Evolutionary conservation across 1,139 yeast species (phyloP).

Genomic region (Nakaseomyces kungkrabaensis): DNA sequence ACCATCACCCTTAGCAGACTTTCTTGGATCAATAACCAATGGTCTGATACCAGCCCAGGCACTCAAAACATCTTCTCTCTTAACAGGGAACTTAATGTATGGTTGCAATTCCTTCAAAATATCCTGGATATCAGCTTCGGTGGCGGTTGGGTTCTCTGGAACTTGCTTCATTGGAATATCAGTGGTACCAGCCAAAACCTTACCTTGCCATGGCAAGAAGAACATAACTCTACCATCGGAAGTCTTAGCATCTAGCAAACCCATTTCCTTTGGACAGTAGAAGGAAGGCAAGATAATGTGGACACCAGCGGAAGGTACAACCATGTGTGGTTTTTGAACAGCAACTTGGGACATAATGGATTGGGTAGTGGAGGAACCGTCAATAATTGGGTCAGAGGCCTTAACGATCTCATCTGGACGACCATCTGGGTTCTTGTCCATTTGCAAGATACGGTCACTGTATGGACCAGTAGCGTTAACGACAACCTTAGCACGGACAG

Average conservation of each 20-base stretch:
- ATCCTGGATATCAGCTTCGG: slow-evolving; percentile 84
- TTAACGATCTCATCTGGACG: slow-evolving; percentile 31
- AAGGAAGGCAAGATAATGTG: slow-evolving; percentile 88
- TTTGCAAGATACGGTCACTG: slow-evolving; percentile 73
- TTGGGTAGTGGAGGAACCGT: slow-evolving; percentile 10
- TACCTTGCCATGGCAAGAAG: slow-evolving; percentile 97
- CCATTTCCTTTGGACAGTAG: slow-evolving; percentile 83
- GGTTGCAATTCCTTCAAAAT: slow-evolving; percentile 80
- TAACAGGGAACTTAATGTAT: slow-evolving; percentile 80
- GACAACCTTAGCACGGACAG: slow-evolving; percentile 59
- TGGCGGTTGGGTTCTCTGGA: slow-evolving; percentile 75
- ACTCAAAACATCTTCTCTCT: slow-evolving; percentile 81
- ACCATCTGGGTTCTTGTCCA: slow-evolving; percentile 69
- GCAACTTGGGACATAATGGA: slow-evolving; percentile 19
- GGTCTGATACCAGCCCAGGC: slow-evolving; percentile 99
- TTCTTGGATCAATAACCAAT: slow-evolving; percentile 77
- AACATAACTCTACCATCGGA: slow-evolving; percentile 95
- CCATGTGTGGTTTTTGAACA: slow-evolving; percentile 51
- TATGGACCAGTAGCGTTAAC: slow-evolving; percentile 95
- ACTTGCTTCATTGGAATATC: slow-evolving; percentile 71
- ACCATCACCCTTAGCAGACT: slow-evolving; percentile 35
- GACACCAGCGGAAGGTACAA: slow-evolving; percentile 86
- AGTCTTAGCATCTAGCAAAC: slow-evolving; percentile 84
- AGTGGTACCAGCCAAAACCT: slow-evolving; percentile 93
- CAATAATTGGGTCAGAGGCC: slow-evolving; percentile 35